Base-by-base conservation (phyloP, 257 asterid genomes). In the Nicotiana undulata region DNA sequence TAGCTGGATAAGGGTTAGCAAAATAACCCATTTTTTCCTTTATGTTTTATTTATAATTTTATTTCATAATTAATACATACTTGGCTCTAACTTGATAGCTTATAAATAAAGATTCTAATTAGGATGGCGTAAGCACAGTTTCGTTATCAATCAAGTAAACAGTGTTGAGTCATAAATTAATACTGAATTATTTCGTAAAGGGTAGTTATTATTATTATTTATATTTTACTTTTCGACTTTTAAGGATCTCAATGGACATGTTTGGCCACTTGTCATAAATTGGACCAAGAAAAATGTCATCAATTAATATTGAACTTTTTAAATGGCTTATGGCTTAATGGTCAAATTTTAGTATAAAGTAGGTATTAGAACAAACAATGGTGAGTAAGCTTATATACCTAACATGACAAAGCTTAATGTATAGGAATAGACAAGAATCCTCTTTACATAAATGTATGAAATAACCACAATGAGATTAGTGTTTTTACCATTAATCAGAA, bases 191-290 rank as follows among this genome's bases (percentile, higher is more conserved):
- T 51, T 51, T 40, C 9, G 46, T 40, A 40, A 20, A 70, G 76
- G 87, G 83, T 20, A 76, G 81, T 79, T 80, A 82, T 85, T 78
- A 40, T 79, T 80, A 82, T 85, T 78, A 40, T 64, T 81, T 77
- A 60, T 78, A 68, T 49, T 29, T 29, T 68, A 46, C 26, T 46
- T 66, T 46, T 24, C 60, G 78, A 72, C 78, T 72, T 72, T 72
- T 72, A 72, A 46, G 78, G 32, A 72, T 72, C 78, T 72, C 78
- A 72, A 72, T 46, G 78, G 78, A 46, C 78, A 46, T 44, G 59
- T 72, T 44, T 72, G 13, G 78, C 78, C 24, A 72, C 78, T 72
- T 72, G 59, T 72, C 77, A 44, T 46, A 13, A 22, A 46, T 13
- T 46, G 22, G 61, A 55, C 61, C 22, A 55, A 55, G 10, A 46